These are phyloP conservation scores for Eucalyptus marginata DNA, from an alignment of 345 rosid species.

Conservation along the genomic window DNA sequence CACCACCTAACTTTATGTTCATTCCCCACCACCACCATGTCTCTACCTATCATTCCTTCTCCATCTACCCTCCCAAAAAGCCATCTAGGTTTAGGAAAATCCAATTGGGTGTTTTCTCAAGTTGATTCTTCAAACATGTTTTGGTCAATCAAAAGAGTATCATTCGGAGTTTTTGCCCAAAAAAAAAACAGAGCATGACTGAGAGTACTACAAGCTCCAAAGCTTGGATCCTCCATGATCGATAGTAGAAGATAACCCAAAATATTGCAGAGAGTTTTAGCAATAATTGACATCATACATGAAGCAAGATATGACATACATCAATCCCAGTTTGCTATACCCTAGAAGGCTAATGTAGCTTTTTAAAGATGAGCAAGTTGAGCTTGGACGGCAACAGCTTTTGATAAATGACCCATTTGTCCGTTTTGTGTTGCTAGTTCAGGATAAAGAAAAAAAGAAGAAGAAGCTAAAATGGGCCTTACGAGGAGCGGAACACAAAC, in stretches of 20 bases:
- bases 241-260: not conserved
- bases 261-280: not conserved
- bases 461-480: not conserved
- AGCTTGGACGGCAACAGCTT: not conserved
- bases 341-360: not conserved
- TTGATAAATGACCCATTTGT: not conserved
- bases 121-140: not conserved
- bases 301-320: not conserved
- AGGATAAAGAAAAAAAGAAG: not conserved
- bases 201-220: not conserved
- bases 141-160: not conserved
- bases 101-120: not conserved
- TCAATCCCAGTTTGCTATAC: not conserved
- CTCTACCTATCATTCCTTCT: not conserved
- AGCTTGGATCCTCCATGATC: not conserved
- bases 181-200: not conserved
- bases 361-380: not conserved
- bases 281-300: not conserved
- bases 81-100: not conserved
- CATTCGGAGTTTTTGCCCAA: not conserved
- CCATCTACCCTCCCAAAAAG: not conserved
- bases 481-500: not conserved
- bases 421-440: not conserved
- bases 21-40: not conserved
- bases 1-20: slow-evolving; percentile 4